Evolutionary conservation across 192 early-diverging fungal genomes (phyloP).

Genomic region (Gamsiella multidivaricata): DNA sequence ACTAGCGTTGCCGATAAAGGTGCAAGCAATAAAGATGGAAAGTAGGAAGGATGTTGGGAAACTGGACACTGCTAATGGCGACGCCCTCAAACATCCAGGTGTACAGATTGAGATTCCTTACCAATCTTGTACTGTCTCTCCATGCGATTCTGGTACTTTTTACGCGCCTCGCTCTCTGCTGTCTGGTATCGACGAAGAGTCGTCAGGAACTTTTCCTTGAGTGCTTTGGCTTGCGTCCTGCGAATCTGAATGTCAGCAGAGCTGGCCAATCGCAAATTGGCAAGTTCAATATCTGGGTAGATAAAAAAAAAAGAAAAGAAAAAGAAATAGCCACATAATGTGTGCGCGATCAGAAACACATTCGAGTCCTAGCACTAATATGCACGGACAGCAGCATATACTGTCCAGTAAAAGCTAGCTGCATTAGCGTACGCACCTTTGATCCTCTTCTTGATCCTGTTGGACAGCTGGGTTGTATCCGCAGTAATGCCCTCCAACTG

Average conservation of each 20-base stretch:
- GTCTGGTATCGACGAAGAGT: slow-evolving; percentile 81
- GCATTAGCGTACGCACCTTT: slow-evolving; percentile 38
- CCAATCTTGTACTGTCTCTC: slow-evolving; percentile 88
- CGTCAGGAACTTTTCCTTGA: slow-evolving; percentile 72
- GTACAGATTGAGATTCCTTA: too few species aligned
- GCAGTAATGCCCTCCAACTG: slow-evolving; percentile 47
- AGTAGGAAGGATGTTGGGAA: too few species aligned
- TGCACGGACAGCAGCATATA: too few species aligned
- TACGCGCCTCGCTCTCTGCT: slow-evolving; percentile 82
- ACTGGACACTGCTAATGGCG: too few species aligned
- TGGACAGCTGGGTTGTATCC: slow-evolving; percentile 48
- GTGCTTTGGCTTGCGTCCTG: slow-evolving; percentile 55
- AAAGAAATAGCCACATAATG: background rate
- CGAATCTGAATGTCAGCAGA: slow-evolving; percentile 40
- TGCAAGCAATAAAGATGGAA: background rate
- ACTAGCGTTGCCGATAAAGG: too few species aligned
- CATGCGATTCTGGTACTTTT: slow-evolving; percentile 85
- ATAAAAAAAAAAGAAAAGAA: background rate
- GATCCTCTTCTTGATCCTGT: slow-evolving; percentile 61
- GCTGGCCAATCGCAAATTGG: slow-evolving; percentile 26
- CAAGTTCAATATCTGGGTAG: slow-evolving; percentile 32
- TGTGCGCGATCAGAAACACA: too few species aligned
- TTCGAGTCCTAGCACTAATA: too few species aligned
- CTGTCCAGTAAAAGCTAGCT: background rate
- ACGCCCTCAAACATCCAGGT: too few species aligned